A percentile compares a stretch with the other conserved stretches of the same genome.
Conservation (phyloP, 1,284 basidiomycete genomes). For the Polyporus tsugae region DNA sequence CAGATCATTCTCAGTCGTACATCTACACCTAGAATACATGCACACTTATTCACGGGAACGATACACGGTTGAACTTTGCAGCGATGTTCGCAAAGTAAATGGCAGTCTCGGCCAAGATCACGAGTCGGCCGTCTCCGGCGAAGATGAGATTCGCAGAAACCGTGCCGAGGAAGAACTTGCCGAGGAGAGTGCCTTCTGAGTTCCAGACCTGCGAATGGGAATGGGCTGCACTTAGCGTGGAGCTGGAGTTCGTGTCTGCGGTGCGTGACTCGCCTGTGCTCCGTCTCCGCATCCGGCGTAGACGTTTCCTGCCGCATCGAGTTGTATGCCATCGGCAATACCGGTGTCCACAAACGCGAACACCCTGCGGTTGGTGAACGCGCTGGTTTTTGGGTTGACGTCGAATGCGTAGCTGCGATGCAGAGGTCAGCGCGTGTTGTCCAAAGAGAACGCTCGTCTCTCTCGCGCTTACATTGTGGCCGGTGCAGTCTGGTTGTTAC, state of each 20-base stretch:
- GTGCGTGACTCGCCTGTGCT: constrained; percentile 56
- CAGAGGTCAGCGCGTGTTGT: neutral
- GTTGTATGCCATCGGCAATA: constrained; percentile 64
- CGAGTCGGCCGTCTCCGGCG: constrained; percentile 65
- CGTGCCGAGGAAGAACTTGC: constrained; percentile 76
- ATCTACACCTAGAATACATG: neutral
- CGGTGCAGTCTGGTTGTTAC: constrained; percentile 68
- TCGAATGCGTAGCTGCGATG: constrained; percentile 74
- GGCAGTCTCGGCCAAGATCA: constrained; percentile 74
- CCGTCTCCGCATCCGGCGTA: constrained; percentile 79
- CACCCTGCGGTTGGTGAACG: constrained; percentile 69
- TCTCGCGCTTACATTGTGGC: constrained; percentile 65
- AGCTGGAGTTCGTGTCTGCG: neutral
- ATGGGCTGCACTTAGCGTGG: neutral
- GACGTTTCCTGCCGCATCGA: constrained; percentile 71
- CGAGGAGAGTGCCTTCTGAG: constrained; percentile 66
- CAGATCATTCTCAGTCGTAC: neutral
- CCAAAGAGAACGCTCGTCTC: neutral
- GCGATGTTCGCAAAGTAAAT: constrained; percentile 70
- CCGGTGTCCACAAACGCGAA: constrained; percentile 79
- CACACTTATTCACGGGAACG: constrained; percentile 30
- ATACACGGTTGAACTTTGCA: constrained; percentile 45
- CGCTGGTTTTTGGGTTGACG: constrained; percentile 64
- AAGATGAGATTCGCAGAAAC: constrained; percentile 74
- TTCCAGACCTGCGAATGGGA: constrained; percentile 63